These are phyloP conservation scores for Trichoderma sp. DNA, from an alignment of 2,329 filamentous ascomycete species.

Conservation along the genomic window DNA sequence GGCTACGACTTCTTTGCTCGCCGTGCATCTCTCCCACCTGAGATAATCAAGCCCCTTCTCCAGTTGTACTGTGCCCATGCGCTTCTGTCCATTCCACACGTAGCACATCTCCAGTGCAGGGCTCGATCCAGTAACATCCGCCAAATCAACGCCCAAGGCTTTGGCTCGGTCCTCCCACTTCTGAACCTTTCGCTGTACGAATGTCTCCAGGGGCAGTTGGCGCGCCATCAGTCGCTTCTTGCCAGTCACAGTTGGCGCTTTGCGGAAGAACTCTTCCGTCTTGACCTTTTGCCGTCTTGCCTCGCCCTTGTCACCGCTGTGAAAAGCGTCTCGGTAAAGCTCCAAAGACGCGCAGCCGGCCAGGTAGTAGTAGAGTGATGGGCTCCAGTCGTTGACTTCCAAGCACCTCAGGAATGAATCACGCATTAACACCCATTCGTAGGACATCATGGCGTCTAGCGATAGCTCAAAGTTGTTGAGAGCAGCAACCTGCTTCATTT, in stretches of 20 bases:
- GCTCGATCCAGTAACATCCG: conserved; percentile 78
- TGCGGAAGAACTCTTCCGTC: conserved; percentile 70
- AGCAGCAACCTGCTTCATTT: conserved; percentile 86
- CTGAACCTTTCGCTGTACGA: conserved; percentile 77
- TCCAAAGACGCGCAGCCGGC: conserved; percentile 78
- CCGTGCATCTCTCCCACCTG: conserved; percentile 64
- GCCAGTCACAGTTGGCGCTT: conserved; percentile 72
- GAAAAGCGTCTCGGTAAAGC: conserved; percentile 67
- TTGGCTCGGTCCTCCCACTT: conserved; percentile 85
- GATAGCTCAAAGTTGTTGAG: conserved; percentile 84
- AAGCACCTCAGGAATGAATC: conserved; percentile 73
- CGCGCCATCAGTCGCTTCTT: conserved; percentile 89
- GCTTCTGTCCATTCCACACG: conserved; percentile 86
- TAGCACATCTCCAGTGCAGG: conserved; percentile 91
- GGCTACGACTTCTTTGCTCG: conserved; percentile 42
- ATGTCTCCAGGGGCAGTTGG: conserved; percentile 86
- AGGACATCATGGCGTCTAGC: conserved; percentile 74
- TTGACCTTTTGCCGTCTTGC: conserved; percentile 60
- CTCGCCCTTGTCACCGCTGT: conserved; percentile 41
- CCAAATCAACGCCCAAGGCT: conserved; percentile 64
- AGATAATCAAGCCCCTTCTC: conserved; percentile 64
- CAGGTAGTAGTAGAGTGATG: conserved; percentile 86
- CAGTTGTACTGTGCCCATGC: conserved; percentile 70
- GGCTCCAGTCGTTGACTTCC: conserved; percentile 88
- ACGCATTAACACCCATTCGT: conserved; percentile 74